Percentiles rank a stretch among this genome's conserved stretches.
Evolutionary conservation across 1,284 basidiomycete genomes (phyloP).

Genomic region (Vanrija humicola): DNA sequence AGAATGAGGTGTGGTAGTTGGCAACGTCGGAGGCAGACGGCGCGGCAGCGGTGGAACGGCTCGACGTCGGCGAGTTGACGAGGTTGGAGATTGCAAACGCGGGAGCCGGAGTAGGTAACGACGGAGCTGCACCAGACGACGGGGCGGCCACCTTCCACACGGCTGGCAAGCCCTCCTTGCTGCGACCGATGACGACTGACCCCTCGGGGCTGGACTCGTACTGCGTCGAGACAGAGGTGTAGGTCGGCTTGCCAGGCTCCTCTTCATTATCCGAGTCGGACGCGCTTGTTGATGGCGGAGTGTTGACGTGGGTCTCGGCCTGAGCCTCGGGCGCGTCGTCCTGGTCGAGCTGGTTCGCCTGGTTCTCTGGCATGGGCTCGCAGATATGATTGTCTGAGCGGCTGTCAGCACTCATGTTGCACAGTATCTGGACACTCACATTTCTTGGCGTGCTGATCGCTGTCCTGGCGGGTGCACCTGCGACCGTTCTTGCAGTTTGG

Average conservation of each 20-base stretch:
- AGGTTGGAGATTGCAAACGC: not conserved
- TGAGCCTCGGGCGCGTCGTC: constrained; percentile 11
- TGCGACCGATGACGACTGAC: not conserved
- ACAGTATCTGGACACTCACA: constrained; percentile 4
- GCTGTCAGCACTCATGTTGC: not conserved
- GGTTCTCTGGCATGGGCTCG: constrained; percentile 9
- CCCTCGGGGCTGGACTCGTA: constrained; percentile 4
- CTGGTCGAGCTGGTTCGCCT: constrained; percentile 15
- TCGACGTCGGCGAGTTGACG: not conserved
- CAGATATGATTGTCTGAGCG: constrained; percentile 23
- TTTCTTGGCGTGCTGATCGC: constrained; percentile 16
- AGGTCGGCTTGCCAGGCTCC: not conserved
- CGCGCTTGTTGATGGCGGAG: not conserved
- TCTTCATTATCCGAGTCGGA: constrained; percentile 5
- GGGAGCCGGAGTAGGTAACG: not conserved
- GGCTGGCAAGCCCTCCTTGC: not conserved
- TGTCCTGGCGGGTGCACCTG: constrained; percentile 19
- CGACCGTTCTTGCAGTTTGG: constrained; percentile 23
- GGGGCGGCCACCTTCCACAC: not conserved
- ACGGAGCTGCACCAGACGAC: not conserved
- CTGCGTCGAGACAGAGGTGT: constrained; percentile 4
- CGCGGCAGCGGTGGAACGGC: not conserved
- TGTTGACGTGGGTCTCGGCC: no score
- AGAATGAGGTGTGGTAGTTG: not conserved
- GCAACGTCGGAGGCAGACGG: not conserved